These are phyloP conservation scores for Nemophila menziesii DNA, from an alignment of 257 asterid genomes.

Conservation along the genomic window DNA sequence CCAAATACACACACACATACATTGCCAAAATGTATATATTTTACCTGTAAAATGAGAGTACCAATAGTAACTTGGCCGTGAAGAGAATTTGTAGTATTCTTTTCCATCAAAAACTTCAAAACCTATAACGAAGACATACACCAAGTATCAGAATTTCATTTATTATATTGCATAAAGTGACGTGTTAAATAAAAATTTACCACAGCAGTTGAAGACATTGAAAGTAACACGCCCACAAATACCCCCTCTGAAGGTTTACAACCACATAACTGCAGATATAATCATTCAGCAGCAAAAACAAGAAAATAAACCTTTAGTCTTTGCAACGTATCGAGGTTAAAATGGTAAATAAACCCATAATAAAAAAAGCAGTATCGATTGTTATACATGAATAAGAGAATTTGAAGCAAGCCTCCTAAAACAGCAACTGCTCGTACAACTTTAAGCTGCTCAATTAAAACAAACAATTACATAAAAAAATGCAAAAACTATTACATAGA, in stretches of 20 bases:
- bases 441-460: constrained; percentile 50
- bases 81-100: constrained; percentile 67
- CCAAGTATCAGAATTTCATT: not conserved
- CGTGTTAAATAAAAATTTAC: constrained; percentile 26
- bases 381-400: constrained; percentile 65
- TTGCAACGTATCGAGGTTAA: too few relatives aligned
- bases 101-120: constrained; percentile 78
- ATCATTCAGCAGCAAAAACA: constrained; percentile 5
- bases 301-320: not conserved
- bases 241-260: constrained; percentile 93
- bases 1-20: not conserved
- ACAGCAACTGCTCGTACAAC: constrained; percentile 99
- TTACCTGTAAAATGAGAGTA: constrained; percentile 90
- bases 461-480: too few relatives aligned
- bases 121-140: constrained; percentile 17
- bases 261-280: constrained; percentile 72
- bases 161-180: constrained; percentile 21
- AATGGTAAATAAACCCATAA: constrained; percentile 4
- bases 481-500: not conserved
- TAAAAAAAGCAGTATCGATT: constrained; percentile 3
- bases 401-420: constrained; percentile 91
- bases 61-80: constrained; percentile 98
- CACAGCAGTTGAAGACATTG: constrained; percentile 99
- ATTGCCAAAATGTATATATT: constrained; percentile 1
- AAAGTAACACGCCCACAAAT: constrained; percentile 87